Evolutionary conservation across 352 stramenopile species (phyloP), one percentile per base, ranked within the genome.

Genomic region (Bremia lactucae): DNA sequence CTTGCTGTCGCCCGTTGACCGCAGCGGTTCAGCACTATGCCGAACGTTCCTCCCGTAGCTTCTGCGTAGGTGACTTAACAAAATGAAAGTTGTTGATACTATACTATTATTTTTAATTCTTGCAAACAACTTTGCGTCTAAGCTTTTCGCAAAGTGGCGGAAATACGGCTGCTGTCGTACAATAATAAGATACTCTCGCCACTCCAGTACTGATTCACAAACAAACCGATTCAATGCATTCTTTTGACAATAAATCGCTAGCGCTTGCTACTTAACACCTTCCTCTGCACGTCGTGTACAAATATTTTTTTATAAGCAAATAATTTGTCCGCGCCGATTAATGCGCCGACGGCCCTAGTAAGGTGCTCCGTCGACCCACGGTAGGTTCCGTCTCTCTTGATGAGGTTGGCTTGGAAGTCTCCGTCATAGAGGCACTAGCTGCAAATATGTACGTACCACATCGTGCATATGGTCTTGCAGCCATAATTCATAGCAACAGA

Each of bases 81-180:
- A 49, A 36, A n/a, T n/a, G n/a, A n/a, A n/a, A n/a, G n/a, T n/a
- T n/a, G n/a, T n/a, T n/a, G n/a, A n/a, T n/a, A n/a, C n/a, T n/a
- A n/a, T n/a, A n/a, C n/a, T 52, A 51, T 55, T 55, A 55, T 29
- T 49, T 44, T 51, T 45, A 47, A 48, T 58, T 50, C 54, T 49
- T 49, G 31, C 13, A 29, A 29, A 13, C 1, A 1, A 29, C 13
- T 7, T 1, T 29, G 1, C 13, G 13, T 29, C 24, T 13, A 29
- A 11, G 7, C 1, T 29, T 29, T 29, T 36, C 77, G 73, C 41
- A 93, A 53, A 26, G 61, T 66, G 43, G 86, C 71, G 62, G 83
- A 93, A 23, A 87, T 67, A 28, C 71, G 68, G 16, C 77, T 77
- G 42, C 86, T 93, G 76, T 89, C 72, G 48, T 72, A 87, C 52